Evolutionary conservation across 768 basidiomycete genomes (phyloP), one percentile per base, ranked within the genome.

Genomic region (Suillus occidentalis): DNA sequence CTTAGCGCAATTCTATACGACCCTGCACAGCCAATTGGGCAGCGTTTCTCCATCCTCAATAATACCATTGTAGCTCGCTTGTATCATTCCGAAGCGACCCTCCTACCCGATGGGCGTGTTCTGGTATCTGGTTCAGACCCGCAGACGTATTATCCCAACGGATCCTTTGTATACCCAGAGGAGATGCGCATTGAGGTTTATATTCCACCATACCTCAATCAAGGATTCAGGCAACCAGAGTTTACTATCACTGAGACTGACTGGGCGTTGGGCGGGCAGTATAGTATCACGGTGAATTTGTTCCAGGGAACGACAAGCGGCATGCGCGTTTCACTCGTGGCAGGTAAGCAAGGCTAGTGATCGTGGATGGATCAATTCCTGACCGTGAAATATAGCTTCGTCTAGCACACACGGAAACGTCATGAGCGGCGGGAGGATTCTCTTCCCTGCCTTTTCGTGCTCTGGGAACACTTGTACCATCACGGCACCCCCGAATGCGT

Each of bases 111-210:
- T 67, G 92, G 87, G 6, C 86, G 89, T 6, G 84, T 93, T 37
- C 77, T 93, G 55, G 81, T 94, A 45, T 90, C 91, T 10, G 92
- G 91, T 0, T 91, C 89, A 12, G 91, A 90, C 68, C 90, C 89
- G 8, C 78, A 89, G 72, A 87, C 87, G 18, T 49, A 70, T 47
- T 74, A 78, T 52, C 71, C 80, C 31, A 73, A 80, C 37, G 73
- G 73, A n/a, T 63, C 78, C 12, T 61, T 67, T 62, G 81, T 79
- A 42, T 90, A 86, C 70, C 87, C 88, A 0, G 88, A 95, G 67
- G 92, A 96, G 72, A 89, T 92, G 76, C 84, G 94, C 14, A 84
- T 84, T 67, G 83, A 90, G 73, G 87, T 89, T 34, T 97, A 97
- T 78, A 84, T 91, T 70, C 97, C 97, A 7, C 92, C 91, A 18